Conservation (phyloP, 164 flowering plant species). For the Paratinospora sagittata region DNA sequence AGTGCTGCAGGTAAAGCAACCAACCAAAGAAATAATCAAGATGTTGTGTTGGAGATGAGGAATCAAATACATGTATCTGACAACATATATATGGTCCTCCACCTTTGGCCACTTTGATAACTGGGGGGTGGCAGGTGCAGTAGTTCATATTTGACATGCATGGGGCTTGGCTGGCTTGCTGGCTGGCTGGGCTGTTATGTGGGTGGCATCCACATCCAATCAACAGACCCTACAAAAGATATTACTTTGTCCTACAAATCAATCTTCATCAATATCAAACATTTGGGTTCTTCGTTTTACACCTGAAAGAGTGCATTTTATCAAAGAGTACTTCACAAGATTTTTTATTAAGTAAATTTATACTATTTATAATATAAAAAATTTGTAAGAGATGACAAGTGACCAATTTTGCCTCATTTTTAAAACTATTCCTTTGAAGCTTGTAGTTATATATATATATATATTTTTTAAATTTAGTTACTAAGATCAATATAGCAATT, state of each 20-base stretch:
- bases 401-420: no score
- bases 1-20: slow-evolving; percentile 1
- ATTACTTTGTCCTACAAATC: neutral
- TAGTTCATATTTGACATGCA: slow-evolving; percentile 1
- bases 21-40: neutral
- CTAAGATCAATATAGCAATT: no score
- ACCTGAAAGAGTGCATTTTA: no score
- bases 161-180: neutral
- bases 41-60: slow-evolving; percentile 1
- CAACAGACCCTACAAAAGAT: slow-evolving; percentile 3
- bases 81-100: neutral
- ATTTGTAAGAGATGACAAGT: no score
- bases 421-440: no score
- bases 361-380: no score
- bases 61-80: neutral
- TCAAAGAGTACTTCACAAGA: no score
- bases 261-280: neutral
- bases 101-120: neutral
- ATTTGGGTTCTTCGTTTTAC: no score
- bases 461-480: no score
- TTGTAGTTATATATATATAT: no score
- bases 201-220: slow-evolving; percentile 4
- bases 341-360: no score
- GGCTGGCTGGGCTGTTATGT: neutral
- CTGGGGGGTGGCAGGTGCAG: neutral